phyloP scores from a whole-genome alignment of 2,329 filamentous ascomycete genomes.

The Chlorencoelia australis region DNA sequence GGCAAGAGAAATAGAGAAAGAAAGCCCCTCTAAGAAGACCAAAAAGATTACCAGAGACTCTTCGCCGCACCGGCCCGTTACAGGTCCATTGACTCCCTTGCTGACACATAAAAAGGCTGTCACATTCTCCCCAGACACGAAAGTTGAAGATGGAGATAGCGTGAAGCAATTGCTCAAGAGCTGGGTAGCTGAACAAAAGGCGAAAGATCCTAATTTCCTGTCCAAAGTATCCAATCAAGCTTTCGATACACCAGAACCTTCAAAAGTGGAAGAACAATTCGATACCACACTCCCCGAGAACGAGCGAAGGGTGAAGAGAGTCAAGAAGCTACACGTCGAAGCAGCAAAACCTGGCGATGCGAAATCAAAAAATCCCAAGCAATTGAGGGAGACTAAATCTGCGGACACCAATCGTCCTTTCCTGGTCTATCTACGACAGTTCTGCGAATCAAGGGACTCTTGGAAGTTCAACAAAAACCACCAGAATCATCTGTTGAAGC shows the following conservation, averaged over 20 bases:
- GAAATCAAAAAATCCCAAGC: conserved; percentile 7
- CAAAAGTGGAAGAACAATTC: conserved; percentile 21
- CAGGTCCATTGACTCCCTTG: conserved; percentile 20
- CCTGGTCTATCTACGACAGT: conserved; percentile 67
- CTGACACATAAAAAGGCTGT: conserved; percentile 43
- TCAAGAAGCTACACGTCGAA: conserved; percentile 18
- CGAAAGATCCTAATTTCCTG: conserved; percentile 21
- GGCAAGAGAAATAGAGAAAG: conserved; percentile 11
- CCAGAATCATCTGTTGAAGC: conserved; percentile 75
- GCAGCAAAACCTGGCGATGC: conserved; percentile 8
- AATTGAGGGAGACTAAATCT: conserved; percentile 13
- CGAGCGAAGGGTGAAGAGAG: conserved; percentile 21
- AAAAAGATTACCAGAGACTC: conserved; percentile 17
- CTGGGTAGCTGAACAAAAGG: conserved; percentile 34
- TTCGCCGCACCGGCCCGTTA: conserved; percentile 2
- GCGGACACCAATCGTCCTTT: conserved; percentile 39
- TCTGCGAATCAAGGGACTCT: conserved; percentile 54
- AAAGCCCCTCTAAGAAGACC: conserved; percentile 19
- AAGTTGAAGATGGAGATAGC: conserved; percentile 45
- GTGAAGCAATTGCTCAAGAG: conserved; percentile 40
- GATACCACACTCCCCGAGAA: conserved; percentile 23
- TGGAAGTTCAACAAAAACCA: conserved; percentile 98
- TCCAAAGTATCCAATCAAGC: conserved; percentile 13
- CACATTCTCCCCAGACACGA: conserved; percentile 54
- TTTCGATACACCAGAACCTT: conserved; percentile 20